Base-by-base conservation (phyloP, 176 grass and related monocot genomes). In the Triticum dicoccoides region DNA sequence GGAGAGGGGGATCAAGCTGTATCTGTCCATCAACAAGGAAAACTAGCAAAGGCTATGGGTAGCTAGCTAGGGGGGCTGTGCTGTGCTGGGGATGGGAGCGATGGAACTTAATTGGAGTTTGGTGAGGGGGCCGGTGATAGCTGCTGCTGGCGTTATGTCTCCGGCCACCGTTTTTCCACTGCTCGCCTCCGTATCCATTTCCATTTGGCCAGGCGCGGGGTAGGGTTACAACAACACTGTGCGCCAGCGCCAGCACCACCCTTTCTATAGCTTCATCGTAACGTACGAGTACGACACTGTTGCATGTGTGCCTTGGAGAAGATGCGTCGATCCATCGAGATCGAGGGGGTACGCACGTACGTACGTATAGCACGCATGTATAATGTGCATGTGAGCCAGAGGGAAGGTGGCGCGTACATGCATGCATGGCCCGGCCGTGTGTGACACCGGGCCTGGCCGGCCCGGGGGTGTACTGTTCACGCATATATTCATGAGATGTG, bases 41-140 rank as follows among this genome's bases (percentile, higher is more conserved):
- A 52, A 76, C 73, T 49, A 32, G 20, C 61, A 63, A 58, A 58
- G 54, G 54, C 54, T 58, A 54, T 54, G 51, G 32, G 24, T 61
- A 44, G 24, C 35, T 11, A 29, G 32, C 12, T 18, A 11, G 38
- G 44, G 29, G 52, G 17, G 34, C 11, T 73, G 32, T 39, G 56
- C 25, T 6, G 56, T 17, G 78, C 78, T 64, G 38, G 14, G 14
- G 74, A 56, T 77, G n/a, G 30, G 80, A 41, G 59, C 37, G 39
- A 47, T 47, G 44, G 44, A 87, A 81, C 81, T 88, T 91, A 91
- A 91, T 91, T 91, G 82, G 82, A 88, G 85, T 91, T 90, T 85
- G 86, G 89, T 91, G 89, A 85, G 85, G 37, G 29, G 25, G 45
- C 9, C 25, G 69, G 62, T 91, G 89, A 87, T 69, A 76, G 81